Base-by-base conservation (phyloP, 2,329 filamentous ascomycete genomes). In the Blastomyces gilchristii region DNA sequence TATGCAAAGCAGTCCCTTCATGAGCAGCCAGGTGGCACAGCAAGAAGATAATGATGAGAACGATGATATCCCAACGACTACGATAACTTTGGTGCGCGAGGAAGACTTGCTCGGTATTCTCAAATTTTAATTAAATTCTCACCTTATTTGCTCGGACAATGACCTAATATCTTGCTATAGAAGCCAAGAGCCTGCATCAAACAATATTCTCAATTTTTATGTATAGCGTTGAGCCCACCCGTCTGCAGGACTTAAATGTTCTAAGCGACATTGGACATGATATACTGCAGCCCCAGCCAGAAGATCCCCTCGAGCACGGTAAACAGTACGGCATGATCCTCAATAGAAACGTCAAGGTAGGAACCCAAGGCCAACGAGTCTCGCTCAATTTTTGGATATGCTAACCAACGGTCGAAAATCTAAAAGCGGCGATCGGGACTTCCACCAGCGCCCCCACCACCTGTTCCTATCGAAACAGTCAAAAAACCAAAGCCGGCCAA, bases 171-270 rank as follows among this genome's bases (percentile, higher is more conserved):
- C 59, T 57, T 67, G 62, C 52, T 28, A 34, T 67, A 93, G 89
- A 84, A 67, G 79, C 83, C 0, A 85, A 91, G 63, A 78, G 80
- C 16, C 81, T 84, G 18, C 95, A 93, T 67, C 82, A 88, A 58
- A 79, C 85, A n/a, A 85, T 96, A 62, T 82, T 81, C 0, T 89
- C 90, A 0, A 87, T 96, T 64, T 91, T 97, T 69, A 78, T 97
- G 53, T 97, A 97, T 78, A 96, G 91, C 70, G 72, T 97, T 22
- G 86, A 89, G 52, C 82, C 89, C 0, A 82, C 85, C 47, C 82
- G 86, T 0, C 79, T 91, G 18, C 87, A 87, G 74, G 87, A 93
- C 70, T 76, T 94, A 22, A 85, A 90, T 68, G 74, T 87, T 0
- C 79, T 97, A 49, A 85, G 87, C 3, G 87, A 94, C 62, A 83